Percentiles rank a stretch among this genome's conserved stretches.
Evolutionary conservation across 1,139 yeast genomes (phyloP).

Genomic region (Groenewaldozyma sp.): DNA sequence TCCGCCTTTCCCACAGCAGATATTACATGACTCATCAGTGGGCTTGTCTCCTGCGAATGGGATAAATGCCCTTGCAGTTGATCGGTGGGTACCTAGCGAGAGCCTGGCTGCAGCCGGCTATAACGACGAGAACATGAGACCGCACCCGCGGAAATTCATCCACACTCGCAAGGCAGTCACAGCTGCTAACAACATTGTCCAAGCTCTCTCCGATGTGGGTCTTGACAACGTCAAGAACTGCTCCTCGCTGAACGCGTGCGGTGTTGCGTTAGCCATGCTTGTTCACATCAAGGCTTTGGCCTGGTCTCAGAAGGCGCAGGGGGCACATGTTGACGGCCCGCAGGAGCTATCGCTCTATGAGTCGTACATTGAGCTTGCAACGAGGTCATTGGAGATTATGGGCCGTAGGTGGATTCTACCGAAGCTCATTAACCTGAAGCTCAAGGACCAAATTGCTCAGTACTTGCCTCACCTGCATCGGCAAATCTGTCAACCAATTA

Average conservation of each 20-base stretch:
- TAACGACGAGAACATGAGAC: neutral
- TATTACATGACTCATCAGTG: neutral
- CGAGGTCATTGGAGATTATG: neutral
- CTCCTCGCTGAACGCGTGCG: neutral
- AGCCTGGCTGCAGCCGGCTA: no score
- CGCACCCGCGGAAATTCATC: neutral
- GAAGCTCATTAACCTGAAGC: neutral
- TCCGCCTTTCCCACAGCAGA: neutral
- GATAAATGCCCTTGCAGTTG: neutral
- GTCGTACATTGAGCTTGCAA: neutral
- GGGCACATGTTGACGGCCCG: neutral
- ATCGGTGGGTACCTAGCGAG: neutral
- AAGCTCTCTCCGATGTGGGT: conserved; percentile 1
- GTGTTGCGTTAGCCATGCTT: neutral
- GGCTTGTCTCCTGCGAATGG: neutral
- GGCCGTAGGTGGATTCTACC: conserved; percentile 1
- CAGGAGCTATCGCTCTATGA: neutral
- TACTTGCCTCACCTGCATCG: neutral
- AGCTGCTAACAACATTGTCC: conserved; percentile 2
- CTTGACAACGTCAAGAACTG: neutral
- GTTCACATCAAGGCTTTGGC: conserved; percentile 1
- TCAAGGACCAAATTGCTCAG: neutral
- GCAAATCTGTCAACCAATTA: conserved; percentile 1
- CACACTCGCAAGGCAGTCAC: neutral
- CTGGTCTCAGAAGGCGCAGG: neutral